A percentile compares a stretch with the other conserved stretches of the same genome.
phyloP scores from a whole-genome alignment of 257 asterid genomes.

The Solanum bulbocastanum region DNA sequence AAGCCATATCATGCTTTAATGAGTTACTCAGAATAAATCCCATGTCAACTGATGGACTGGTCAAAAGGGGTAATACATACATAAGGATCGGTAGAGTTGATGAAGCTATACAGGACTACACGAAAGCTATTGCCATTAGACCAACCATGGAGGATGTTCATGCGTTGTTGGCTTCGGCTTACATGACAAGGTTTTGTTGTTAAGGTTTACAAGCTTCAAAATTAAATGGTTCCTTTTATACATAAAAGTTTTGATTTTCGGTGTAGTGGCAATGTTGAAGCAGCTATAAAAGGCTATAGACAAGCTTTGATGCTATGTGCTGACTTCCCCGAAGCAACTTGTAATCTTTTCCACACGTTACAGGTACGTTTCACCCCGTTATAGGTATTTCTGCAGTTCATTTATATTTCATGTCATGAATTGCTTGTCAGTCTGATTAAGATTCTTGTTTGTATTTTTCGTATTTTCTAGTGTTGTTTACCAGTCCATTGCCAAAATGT shows the following conservation, averaged over 20 bases:
- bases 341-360: slow-evolving; percentile 83
- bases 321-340: slow-evolving; percentile 92
- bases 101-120: slow-evolving; percentile 83
- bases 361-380: slow-evolving; percentile 35
- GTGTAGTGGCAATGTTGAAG: slow-evolving; percentile 74
- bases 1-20: slow-evolving; percentile 88
- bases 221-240: background rate
- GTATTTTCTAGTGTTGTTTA: background rate
- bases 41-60: slow-evolving; percentile 70
- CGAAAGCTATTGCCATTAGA: slow-evolving; percentile 63
- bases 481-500: background rate
- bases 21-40: slow-evolving; percentile 93
- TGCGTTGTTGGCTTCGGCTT: slow-evolving; percentile 95
- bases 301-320: slow-evolving; percentile 80
- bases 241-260: background rate
- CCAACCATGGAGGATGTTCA: slow-evolving; percentile 98
- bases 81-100: slow-evolving; percentile 85
- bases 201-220: background rate
- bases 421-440: background rate
- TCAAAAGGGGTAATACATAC: slow-evolving; percentile 81
- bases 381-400: background rate
- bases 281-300: slow-evolving; percentile 83
- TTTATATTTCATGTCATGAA: background rate
- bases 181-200: slow-evolving; percentile 63
- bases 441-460: background rate